Evolutionary conservation across 2,329 filamentous ascomycete genomes (phyloP), one percentile per base, ranked within the genome.

Genomic region (Volutella citrinella): DNA sequence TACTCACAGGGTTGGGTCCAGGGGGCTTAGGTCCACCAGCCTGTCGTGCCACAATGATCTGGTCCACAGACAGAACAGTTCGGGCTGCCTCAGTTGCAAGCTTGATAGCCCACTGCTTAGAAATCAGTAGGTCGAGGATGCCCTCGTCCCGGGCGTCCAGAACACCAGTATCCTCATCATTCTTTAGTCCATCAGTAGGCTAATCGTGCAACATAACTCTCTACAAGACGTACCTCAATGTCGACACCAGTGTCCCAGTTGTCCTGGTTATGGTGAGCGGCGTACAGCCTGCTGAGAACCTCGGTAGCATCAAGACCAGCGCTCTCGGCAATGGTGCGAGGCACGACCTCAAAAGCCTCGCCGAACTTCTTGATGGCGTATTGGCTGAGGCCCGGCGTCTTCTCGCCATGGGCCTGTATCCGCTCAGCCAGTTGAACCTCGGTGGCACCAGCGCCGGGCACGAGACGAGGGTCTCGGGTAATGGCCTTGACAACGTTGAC

Each of bases 401-500:
- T 91, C 63, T 97, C 93, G 24, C 85, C 93, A 42, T 90, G 84
- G 15, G 86, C 83, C 56, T 87, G 86, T 72, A 98, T 86, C 57
- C 89, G 82, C 72, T 95, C 89, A 32, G 95, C 84, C 40, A 98
- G 78, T 68, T 96, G 87, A 62, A 94, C 83, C 66, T 98, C 93
- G 43, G 91, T 88, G 29, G 93, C 91, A 54, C 93, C 94, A 19
- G 93, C 93, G 47, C 93, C 93, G 22, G 93, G 89, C 1, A 98
- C 90, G 38, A 98, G 75, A 45, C 90, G 79, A 7, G 91, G 72
- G 60, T 98, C 94, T 61, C 87, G 87, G 43, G 93, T 97, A 61
- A 98, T 94, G 47, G 93, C 93, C 72, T 98, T 98, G 63, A 98
- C 86, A 32, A 95, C 94, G 58, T 97, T 98, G 62, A 98, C 93